Evolutionary conservation across 768 basidiomycete genomes (phyloP).

Genomic region (Lactarius pseudohatsudake): DNA sequence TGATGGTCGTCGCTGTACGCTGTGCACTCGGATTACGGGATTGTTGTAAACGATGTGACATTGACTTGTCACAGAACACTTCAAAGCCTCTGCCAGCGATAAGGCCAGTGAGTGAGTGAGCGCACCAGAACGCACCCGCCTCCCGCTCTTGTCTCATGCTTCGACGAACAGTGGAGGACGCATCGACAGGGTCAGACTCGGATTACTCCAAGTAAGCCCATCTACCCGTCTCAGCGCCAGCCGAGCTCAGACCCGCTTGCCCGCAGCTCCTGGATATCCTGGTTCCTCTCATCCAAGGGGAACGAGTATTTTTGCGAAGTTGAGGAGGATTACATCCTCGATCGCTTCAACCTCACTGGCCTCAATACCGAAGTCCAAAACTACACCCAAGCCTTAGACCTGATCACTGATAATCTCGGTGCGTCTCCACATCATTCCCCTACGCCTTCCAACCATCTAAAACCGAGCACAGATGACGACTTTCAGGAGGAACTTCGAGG

Average conservation of each 20-base stretch:
- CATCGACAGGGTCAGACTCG: slow-evolving; percentile 91
- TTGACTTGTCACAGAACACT: slow-evolving; percentile 3
- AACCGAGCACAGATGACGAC: slow-evolving; percentile 69
- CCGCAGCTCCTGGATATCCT: slow-evolving; percentile 83
- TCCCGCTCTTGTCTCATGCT: slow-evolving; percentile 33
- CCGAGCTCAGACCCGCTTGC: slow-evolving; percentile 21
- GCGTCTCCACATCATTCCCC: slow-evolving; percentile 32
- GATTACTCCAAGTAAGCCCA: slow-evolving; percentile 87
- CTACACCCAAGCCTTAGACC: slow-evolving; percentile 89
- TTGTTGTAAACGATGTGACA: neutral
- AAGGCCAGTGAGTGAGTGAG: slow-evolving; percentile 19
- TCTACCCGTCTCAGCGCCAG: neutral
- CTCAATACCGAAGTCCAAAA: slow-evolving; percentile 95
- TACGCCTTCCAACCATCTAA: neutral
- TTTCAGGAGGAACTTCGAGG: slow-evolving; percentile 93
- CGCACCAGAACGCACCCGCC: slow-evolving; percentile 4
- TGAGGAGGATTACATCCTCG: slow-evolving; percentile 97
- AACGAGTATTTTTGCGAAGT: slow-evolving; percentile 99
- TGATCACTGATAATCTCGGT: slow-evolving; percentile 97
- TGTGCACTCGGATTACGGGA: neutral
- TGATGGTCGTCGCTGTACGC: neutral
- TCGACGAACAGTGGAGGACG: slow-evolving; percentile 67
- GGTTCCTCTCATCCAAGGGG: slow-evolving; percentile 96
- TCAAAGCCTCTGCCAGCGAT: slow-evolving; percentile 2
- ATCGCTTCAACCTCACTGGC: slow-evolving; percentile 97